These are phyloP conservation scores for Craspedostauros australis DNA, from an alignment of 108 stramenopile genomes.

Conservation along the genomic window DNA sequence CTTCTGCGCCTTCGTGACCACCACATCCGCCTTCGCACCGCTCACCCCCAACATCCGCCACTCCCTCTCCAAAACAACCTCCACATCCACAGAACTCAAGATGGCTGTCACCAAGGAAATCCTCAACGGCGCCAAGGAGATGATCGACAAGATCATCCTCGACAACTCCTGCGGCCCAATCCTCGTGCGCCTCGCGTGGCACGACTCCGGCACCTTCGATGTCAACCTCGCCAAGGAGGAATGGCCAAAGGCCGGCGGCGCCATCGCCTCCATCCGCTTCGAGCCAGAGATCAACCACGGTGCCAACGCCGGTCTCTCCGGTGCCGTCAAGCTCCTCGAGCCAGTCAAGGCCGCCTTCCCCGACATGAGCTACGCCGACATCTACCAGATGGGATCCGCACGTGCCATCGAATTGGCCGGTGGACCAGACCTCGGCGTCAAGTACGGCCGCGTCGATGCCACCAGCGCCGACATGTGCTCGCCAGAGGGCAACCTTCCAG, in stretches of 20 bases:
- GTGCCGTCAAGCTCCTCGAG: conserved; percentile 58
- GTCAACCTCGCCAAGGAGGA: conserved; percentile 41
- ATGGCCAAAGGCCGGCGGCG: conserved; percentile 65
- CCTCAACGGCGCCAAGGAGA: conserved; percentile 78
- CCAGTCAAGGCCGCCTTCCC: conserved; percentile 82
- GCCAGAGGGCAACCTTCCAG: conserved; percentile 78
- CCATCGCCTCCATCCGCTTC: conserved; percentile 87
- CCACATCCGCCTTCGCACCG: too few relatives aligned
- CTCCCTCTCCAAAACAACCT: too few relatives aligned
- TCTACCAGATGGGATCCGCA: conserved; percentile 67
- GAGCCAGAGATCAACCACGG: conserved; percentile 86
- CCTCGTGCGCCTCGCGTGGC: conserved; percentile 96
- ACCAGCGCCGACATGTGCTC: conserved; percentile 31
- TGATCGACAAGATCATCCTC: conserved; percentile 84
- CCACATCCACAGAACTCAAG: too few relatives aligned
- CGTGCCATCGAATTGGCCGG: conserved; percentile 62
- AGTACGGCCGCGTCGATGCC: conserved; percentile 77
- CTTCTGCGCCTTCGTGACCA: too few relatives aligned
- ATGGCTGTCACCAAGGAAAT: conserved; percentile 67
- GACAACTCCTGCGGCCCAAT: conserved; percentile 85
- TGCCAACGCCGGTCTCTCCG: conserved; percentile 88
- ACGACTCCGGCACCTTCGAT: conserved; percentile 87
- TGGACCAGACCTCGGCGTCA: conserved; percentile 74
- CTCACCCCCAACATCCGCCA: too few relatives aligned
- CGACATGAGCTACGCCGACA: conserved; percentile 64